phyloP scores from a whole-genome alignment of 2,329 filamentous ascomycete genomes.

The Diaporthe velutina region DNA sequence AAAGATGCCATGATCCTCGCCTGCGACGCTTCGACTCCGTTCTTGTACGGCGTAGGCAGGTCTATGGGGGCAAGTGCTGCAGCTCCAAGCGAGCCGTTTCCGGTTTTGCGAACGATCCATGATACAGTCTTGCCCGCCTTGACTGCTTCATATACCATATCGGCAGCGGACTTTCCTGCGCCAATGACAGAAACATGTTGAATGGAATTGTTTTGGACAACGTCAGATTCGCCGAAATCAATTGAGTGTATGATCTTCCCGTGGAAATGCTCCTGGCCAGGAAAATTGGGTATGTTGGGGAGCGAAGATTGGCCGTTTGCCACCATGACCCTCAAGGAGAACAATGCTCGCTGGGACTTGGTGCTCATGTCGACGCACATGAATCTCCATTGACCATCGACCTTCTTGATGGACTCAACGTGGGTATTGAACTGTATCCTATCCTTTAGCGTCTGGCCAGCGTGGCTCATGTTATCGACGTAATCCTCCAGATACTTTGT shows the following conservation, averaged over 20 bases:
- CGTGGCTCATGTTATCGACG: neutral
- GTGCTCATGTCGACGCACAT: neutral
- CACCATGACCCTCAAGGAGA: neutral
- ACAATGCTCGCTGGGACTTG: neutral
- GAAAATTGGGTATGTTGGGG: neutral
- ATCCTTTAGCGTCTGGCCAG: neutral
- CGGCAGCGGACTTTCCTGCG: neutral
- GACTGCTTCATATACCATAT: neutral
- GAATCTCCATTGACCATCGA: neutral
- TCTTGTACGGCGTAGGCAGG: neutral
- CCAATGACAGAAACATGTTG: neutral
- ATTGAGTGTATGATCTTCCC: neutral
- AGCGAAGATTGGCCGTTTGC: neutral
- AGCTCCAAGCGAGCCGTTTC: neutral
- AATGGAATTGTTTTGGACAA: neutral
- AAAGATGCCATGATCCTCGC: slow-evolving; percentile 1
- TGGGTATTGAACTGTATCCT: slow-evolving; percentile 6
- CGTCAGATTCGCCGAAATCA: neutral
- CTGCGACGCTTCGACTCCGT: neutral
- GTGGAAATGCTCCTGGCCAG: neutral
- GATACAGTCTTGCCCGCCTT: slow-evolving; percentile 3
- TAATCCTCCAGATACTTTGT: neutral
- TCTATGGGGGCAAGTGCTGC: neutral
- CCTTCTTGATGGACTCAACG: neutral
- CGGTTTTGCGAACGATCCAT: neutral